Conservation (phyloP, 805 yeast species). For the Wickerhamomyces ciferrii region DNA sequence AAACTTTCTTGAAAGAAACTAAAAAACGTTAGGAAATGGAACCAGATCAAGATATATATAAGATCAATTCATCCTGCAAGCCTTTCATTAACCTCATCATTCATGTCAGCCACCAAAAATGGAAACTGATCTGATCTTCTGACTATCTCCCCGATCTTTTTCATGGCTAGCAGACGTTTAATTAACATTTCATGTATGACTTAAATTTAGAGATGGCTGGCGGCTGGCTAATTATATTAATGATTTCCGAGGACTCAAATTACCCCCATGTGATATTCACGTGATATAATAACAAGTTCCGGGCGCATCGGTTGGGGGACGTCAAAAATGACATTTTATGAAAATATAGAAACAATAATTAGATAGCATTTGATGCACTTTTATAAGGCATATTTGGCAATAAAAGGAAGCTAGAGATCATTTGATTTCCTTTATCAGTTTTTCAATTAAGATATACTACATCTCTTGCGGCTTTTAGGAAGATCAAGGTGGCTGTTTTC, state of each 20-base stretch:
- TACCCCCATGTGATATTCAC: neutral
- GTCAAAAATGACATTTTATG: too few relatives aligned
- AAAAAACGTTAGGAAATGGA: neutral
- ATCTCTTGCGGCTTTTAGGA: too few relatives aligned
- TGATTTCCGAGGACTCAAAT: neutral
- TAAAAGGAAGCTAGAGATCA: too few relatives aligned
- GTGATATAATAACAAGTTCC: neutral
- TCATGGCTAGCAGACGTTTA: neutral
- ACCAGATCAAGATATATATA: neutral
- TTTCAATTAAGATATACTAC: too few relatives aligned
- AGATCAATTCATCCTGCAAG: neutral
- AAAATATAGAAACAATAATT: neutral
- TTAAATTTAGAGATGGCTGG: neutral
- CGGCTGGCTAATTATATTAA: neutral
- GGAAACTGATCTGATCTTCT: neutral
- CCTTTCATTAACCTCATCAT: neutral
- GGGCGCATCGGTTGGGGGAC: neutral
- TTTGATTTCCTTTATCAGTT: too few relatives aligned
- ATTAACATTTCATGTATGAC: neutral
- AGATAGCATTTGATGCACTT: too few relatives aligned
- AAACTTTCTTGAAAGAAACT: too few relatives aligned
- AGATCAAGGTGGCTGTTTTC: neutral
- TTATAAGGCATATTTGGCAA: too few relatives aligned
- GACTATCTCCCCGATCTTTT: neutral
- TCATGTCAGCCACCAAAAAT: neutral